Base-by-base conservation (phyloP, 345 rosid species). In the Noccaea bulbosa region DNA sequence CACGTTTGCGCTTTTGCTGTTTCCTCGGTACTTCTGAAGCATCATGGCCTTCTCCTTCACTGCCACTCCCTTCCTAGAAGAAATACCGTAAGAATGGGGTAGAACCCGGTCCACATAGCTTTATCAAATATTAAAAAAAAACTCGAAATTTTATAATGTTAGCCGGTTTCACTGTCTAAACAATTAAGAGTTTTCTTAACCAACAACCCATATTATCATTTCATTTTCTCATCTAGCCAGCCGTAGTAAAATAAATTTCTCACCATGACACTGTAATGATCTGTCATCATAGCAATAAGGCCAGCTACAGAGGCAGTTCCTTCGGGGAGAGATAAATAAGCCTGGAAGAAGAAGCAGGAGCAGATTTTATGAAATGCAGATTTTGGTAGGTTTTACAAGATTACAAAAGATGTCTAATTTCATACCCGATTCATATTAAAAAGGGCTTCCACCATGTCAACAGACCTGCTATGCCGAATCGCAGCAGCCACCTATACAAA, bases 231-330 rank as follows among this genome's bases (percentile, higher is more conserved):
- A 50, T 67, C 41, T 10, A 20, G 22, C 22, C 22, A 58, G 17
- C 51, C 43, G 1, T 57, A 30, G 10, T 56, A 43, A 71, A 60
- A 37, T 16, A 58, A 14, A 53, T 17, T 52, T 49, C 90, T 72
- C 84, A 95, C 99, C 94, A 88, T 57, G 73, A 86, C 88, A 77
- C 78, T 85, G 70, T 92, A 95, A 74, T 95, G 97, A 81, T 92
- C 99, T 0, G 92, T 90, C 98, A 95, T 88, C 99, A 92, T 92
- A 27, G 99, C 99, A 78, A 87, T 81, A 41, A 95, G 92, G 77
- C 99, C 99, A 72, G 86, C 83, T 54, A 90, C 94, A 39, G 99
- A 92, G 73, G 97, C 97, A 20, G 81, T 87, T 77, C 98, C 98
- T 75, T 92, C 98, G 1, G 98, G 99, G 47, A 95, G 84, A 58